Conservation (phyloP, 2,329 filamentous ascomycete species). For the Aspergillus piperis region DNA sequence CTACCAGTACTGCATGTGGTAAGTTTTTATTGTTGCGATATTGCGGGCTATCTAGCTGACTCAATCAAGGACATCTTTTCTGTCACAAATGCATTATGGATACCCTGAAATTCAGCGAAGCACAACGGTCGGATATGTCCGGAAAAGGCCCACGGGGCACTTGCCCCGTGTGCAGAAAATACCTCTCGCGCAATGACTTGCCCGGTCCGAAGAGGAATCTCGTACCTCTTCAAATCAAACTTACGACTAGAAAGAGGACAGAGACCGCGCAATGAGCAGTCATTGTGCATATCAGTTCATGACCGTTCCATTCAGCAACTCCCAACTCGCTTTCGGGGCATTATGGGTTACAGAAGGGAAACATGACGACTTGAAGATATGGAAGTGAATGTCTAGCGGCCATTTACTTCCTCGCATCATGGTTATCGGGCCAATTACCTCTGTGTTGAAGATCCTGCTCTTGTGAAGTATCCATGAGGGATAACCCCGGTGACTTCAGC, state of each 20-base stretch:
- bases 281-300: not conserved
- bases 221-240: slow-evolving; percentile 41
- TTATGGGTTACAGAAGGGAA: not conserved
- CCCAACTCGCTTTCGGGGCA: not conserved
- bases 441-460: not conserved
- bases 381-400: not conserved
- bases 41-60: slow-evolving; percentile 10
- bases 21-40: slow-evolving; percentile 27
- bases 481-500: not conserved
- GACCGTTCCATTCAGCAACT: too few species aligned
- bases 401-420: not conserved
- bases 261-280: not conserved
- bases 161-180: slow-evolving; percentile 50
- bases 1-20: slow-evolving; percentile 64
- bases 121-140: slow-evolving; percentile 41
- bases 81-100: slow-evolving; percentile 65
- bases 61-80: slow-evolving; percentile 59
- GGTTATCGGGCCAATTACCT: not conserved
- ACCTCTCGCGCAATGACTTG: slow-evolving; percentile 39
- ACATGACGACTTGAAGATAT: not conserved
- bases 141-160: slow-evolving; percentile 39
- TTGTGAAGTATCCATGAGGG: not conserved
- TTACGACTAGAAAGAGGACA: slow-evolving; percentile 33
- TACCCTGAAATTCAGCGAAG: slow-evolving; percentile 59
- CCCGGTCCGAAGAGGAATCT: slow-evolving; percentile 39